phyloP scores from a whole-genome alignment of 169 alveolate genomes.

The Cardiosporidium cionae region DNA sequence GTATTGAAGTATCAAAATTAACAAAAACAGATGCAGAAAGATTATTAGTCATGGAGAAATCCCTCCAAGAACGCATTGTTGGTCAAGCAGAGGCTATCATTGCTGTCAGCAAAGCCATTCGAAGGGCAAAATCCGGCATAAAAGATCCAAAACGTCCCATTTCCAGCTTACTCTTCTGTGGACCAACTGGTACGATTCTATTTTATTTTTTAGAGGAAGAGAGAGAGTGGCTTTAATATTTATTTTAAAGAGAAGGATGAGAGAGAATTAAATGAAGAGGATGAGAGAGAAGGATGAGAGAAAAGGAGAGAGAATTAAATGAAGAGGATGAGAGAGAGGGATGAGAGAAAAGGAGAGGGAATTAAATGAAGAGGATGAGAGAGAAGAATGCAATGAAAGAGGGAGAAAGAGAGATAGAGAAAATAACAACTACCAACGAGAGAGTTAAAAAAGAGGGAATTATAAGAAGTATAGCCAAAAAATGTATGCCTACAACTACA shows the following conservation, averaged over 20 bases:
- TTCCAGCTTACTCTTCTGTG: slow-evolving; percentile 63
- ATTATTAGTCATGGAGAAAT: slow-evolving; percentile 33
- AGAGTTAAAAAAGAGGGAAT: neutral
- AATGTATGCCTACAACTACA: neutral
- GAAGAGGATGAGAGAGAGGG: slow-evolving; percentile 3
- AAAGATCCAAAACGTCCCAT: slow-evolving; percentile 67
- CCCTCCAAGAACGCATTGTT: slow-evolving; percentile 23
- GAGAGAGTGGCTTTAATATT: neutral
- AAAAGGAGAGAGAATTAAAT: slow-evolving; percentile 2
- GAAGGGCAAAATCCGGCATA: slow-evolving; percentile 70
- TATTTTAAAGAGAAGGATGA: too few relatives aligned
- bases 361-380: neutral
- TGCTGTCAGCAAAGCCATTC: slow-evolving; percentile 46
- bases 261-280: neutral
- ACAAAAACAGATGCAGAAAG: slow-evolving; percentile 60
- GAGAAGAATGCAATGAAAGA: slow-evolving; percentile 6
- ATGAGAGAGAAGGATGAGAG: neutral
- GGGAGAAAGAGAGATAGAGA: neutral
- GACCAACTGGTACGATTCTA: slow-evolving; percentile 71
- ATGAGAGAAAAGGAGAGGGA: neutral
- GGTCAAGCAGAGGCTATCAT: slow-evolving; percentile 17
- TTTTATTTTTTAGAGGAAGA: too few relatives aligned
- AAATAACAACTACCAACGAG: neutral
- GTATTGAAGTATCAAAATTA: slow-evolving; percentile 68
- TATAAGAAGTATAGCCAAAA: slow-evolving; percentile 4